Conservation (phyloP, 2,329 filamentous ascomycete genomes). For the Diaporthe helianthi region DNA sequence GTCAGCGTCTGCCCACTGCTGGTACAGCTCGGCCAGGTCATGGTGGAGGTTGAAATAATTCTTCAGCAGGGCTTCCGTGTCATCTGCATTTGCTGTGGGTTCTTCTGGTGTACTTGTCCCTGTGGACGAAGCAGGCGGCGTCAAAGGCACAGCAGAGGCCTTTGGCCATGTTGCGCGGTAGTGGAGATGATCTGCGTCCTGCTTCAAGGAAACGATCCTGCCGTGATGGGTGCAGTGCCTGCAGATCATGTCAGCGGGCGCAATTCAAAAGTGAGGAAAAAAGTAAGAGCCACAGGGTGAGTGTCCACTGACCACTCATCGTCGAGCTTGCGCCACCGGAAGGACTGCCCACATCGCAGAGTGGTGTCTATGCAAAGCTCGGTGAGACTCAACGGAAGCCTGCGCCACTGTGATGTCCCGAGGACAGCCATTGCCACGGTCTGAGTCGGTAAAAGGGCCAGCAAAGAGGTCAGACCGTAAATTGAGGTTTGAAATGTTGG, state of each 20-base stretch:
- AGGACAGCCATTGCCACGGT: slow-evolving; percentile 24
- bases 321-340: slow-evolving; percentile 87
- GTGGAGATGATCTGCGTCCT: slow-evolving; percentile 79
- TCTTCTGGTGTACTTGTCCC: neutral
- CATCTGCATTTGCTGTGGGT: slow-evolving; percentile 65
- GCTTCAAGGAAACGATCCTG: slow-evolving; percentile 82
- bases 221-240: slow-evolving; percentile 86
- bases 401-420: slow-evolving; percentile 80
- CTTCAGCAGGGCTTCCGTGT: slow-evolving; percentile 75
- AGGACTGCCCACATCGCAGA: slow-evolving; percentile 92
- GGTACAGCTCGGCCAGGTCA: slow-evolving; percentile 79
- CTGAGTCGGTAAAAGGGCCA: neutral
- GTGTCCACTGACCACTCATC: slow-evolving; percentile 74
- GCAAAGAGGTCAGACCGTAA: neutral
- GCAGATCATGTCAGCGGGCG: slow-evolving; percentile 4
- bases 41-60: slow-evolving; percentile 88
- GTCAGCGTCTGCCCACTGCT: slow-evolving; percentile 86
- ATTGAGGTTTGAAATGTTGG: neutral
- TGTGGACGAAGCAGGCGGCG: slow-evolving; percentile 45
- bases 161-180: slow-evolving; percentile 75
- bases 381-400: slow-evolving; percentile 79
- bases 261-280: neutral
- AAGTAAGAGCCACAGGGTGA: too few relatives aligned
- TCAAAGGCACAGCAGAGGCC: slow-evolving; percentile 42
- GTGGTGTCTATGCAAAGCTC: slow-evolving; percentile 96